These are phyloP conservation scores for Pilobolus umbonatus DNA, from an alignment of 192 early-diverging fungal genomes.

Conservation along the genomic window DNA sequence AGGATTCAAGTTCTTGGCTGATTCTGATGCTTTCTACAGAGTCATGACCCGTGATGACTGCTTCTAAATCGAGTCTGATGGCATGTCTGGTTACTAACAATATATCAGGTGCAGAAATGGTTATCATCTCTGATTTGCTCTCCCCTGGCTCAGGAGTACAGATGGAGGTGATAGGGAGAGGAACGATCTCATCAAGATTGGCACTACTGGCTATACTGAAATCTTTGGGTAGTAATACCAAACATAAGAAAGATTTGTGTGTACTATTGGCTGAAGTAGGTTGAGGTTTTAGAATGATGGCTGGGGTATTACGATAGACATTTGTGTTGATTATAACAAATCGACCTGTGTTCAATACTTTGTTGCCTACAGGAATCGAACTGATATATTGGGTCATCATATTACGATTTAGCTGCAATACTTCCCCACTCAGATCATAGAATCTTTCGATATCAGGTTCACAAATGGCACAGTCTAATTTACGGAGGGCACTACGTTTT, in stretches of 20 bases:
- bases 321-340: constrained; percentile 72
- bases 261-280: constrained; percentile 25
- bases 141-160: constrained; percentile 34
- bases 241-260: constrained; percentile 35
- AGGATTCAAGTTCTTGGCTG: constrained; percentile 32
- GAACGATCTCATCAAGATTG: constrained; percentile 25
- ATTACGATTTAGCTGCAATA: constrained; percentile 48
- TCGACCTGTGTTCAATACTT: constrained; percentile 66
- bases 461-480: constrained; percentile 81
- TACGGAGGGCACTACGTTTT: constrained; percentile 50
- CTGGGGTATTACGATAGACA: constrained; percentile 59
- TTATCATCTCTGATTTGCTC: constrained; percentile 32
- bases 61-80: constrained; percentile 42
- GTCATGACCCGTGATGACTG: constrained; percentile 30
- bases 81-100: constrained; percentile 49
- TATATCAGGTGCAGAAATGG: constrained; percentile 49
- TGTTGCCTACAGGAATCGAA: constrained; percentile 49
- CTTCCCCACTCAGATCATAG: constrained; percentile 59
- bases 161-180: constrained; percentile 54
- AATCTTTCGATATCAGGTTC: constrained; percentile 65
- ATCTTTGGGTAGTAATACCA: constrained; percentile 32
- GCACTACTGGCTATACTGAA: background rate
- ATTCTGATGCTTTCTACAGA: constrained; percentile 25
- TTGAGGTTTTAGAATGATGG: constrained; percentile 52
- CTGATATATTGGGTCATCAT: constrained; percentile 53